Percentiles rank a stretch among this genome's conserved stretches.
phyloP scores from a whole-genome alignment of 2,329 filamentous ascomycete genomes.

The Botrytis sinoallii region DNA sequence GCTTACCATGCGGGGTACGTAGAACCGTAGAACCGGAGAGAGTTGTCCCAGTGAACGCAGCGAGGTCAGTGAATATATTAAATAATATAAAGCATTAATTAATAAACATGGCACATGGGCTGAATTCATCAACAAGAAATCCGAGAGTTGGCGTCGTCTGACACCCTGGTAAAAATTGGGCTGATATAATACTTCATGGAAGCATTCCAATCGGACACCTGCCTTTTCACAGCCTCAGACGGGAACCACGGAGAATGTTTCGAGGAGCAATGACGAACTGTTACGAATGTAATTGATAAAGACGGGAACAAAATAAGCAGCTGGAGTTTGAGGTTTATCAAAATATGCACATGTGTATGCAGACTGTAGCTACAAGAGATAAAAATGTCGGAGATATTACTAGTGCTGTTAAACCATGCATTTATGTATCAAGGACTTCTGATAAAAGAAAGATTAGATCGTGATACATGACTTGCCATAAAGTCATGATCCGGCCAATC shows the following conservation, averaged over 20 bases:
- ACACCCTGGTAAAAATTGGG: not conserved
- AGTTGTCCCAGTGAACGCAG: not conserved
- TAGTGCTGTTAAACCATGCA: not conserved
- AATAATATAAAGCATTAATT: not conserved
- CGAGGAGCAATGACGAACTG: not conserved
- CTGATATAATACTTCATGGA: conserved; percentile 2
- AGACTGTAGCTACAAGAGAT: not conserved
- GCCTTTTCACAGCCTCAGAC: conserved; percentile 4
- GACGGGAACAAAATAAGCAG: not conserved
- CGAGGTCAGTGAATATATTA: not conserved
- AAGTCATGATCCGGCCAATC: not conserved
- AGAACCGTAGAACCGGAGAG: not conserved
- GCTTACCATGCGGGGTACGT: not conserved
- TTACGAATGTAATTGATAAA: not conserved
- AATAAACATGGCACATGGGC: conserved; percentile 2
- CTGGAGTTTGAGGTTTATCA: not conserved
- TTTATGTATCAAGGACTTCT: not conserved
- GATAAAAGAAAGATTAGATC: not conserved
- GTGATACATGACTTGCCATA: not conserved
- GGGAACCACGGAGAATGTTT: not conserved
- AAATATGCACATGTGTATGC: not conserved
- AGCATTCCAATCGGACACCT: not conserved
- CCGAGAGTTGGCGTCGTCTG: conserved; percentile 10
- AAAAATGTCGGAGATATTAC: not conserved
- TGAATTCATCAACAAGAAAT: not conserved